Percentiles rank a stretch among this genome's conserved stretches.
phyloP scores from a whole-genome alignment of 345 rosid genomes.

The Gossypium anomalum region DNA sequence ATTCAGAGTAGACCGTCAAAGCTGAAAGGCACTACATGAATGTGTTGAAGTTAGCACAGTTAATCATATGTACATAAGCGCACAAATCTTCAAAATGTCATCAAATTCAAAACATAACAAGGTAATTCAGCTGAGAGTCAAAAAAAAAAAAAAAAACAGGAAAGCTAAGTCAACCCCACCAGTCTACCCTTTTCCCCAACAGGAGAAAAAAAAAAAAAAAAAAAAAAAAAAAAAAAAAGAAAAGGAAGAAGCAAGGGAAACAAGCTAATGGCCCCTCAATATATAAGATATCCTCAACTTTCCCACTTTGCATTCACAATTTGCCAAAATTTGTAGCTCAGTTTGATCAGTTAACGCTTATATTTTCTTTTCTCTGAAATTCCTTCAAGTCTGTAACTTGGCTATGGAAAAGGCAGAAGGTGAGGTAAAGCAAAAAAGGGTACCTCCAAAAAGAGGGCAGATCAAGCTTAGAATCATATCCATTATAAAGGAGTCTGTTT shows the following conservation, averaged over 20 bases:
- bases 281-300: background rate
- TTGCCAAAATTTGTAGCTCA: background rate
- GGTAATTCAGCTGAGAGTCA: background rate
- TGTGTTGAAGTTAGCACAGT: background rate
- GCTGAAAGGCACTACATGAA: background rate
- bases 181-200: background rate
- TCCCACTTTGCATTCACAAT: background rate
- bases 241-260: background rate
- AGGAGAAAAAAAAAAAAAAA: background rate
- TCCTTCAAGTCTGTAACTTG: background rate
- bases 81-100: background rate
- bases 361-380: background rate
- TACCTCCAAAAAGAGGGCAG: slow-evolving; percentile 17
- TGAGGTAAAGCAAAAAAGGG: background rate
- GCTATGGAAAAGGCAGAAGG: background rate
- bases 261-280: background rate
- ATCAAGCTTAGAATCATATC: background rate
- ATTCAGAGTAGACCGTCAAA: background rate
- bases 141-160: background rate
- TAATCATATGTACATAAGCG: background rate
- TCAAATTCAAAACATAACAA: background rate
- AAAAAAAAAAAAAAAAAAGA: too few species aligned
- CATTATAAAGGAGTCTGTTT: background rate
- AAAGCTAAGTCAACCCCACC: background rate
- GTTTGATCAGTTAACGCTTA: background rate